These are phyloP conservation scores for Termitomyces sp. DNA, from an alignment of 768 basidiomycete genomes.

Conservation along the genomic window DNA sequence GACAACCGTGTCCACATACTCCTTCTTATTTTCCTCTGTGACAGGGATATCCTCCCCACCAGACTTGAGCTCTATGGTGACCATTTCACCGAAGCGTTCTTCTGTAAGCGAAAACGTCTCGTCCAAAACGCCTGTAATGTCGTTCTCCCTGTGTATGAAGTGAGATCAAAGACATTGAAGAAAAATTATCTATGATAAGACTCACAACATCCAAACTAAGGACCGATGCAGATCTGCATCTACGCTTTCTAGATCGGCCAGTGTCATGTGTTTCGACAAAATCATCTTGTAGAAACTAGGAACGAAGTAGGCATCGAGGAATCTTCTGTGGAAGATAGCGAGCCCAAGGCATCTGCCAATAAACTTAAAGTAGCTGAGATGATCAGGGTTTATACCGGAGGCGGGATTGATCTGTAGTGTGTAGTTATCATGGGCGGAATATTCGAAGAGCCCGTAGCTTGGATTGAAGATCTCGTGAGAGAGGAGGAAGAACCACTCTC, in stretches of 20 bases:
- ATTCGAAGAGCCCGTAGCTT: slow-evolving; percentile 79
- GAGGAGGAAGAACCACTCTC: slow-evolving; percentile 85
- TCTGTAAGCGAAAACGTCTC: slow-evolving; percentile 72
- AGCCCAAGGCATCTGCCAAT: slow-evolving; percentile 73
- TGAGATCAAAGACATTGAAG: background rate
- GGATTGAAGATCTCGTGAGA: slow-evolving; percentile 85
- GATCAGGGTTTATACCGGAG: slow-evolving; percentile 73
- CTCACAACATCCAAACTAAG: slow-evolving; percentile 73
- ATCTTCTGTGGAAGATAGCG: slow-evolving; percentile 74
- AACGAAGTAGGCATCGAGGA: slow-evolving; percentile 79
- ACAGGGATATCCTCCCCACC: slow-evolving; percentile 60
- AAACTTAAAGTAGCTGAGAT: slow-evolving; percentile 79
- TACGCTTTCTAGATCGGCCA: slow-evolving; percentile 67
- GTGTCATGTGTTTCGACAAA: slow-evolving; percentile 52
- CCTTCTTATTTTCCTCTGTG: slow-evolving; percentile 74
- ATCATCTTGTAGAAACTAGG: slow-evolving; percentile 82
- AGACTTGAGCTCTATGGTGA: slow-evolving; percentile 63
- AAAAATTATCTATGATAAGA: slow-evolving; percentile 4
- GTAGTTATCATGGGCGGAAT: slow-evolving; percentile 77
- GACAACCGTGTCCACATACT: slow-evolving; percentile 75
- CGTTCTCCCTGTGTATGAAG: slow-evolving; percentile 55
- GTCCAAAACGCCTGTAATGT: slow-evolving; percentile 72
- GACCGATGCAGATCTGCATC: slow-evolving; percentile 69
- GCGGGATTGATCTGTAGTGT: slow-evolving; percentile 79
- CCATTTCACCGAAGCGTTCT: slow-evolving; percentile 72